phyloP scores from a whole-genome alignment of 192 early-diverging fungal species.

The Podochytrium sp. region DNA sequence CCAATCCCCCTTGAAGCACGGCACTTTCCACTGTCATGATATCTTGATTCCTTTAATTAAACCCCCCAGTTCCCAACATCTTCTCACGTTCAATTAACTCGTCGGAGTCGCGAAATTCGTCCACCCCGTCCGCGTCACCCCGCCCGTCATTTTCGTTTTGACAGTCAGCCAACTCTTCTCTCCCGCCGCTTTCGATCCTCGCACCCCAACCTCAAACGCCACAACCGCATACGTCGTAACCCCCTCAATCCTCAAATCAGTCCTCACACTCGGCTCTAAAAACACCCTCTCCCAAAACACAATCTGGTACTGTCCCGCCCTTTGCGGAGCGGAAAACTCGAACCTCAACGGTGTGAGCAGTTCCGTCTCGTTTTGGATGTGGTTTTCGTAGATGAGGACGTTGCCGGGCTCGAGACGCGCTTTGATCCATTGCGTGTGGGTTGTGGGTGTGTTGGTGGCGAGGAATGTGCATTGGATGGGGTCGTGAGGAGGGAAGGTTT shows the following conservation, averaged over 20 bases:
- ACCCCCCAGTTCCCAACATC: no score
- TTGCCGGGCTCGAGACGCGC: neutral
- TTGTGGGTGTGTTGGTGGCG: neutral
- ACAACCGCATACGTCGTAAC: neutral
- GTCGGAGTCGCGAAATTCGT: no score
- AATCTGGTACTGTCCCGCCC: neutral
- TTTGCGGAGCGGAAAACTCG: neutral
- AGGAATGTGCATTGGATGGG: neutral
- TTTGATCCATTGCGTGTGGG: neutral
- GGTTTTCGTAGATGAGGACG: neutral
- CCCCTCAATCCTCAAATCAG: neutral
- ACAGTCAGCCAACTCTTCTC: no score
- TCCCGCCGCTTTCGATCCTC: no score
- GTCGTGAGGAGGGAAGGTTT: neutral
- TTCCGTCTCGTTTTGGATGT: neutral
- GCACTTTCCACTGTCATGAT: no score
- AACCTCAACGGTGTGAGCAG: neutral
- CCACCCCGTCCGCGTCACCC: no score
- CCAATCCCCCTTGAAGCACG: no score
- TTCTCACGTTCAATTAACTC: no score
- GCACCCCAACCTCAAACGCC: neutral
- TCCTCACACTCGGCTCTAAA: neutral
- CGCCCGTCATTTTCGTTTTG: no score
- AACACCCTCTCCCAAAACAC: conserved; percentile 3
- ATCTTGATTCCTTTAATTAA: no score